These are phyloP conservation scores for Trypanosoma rangeli DNA, from an alignment of 208 protist species.

Conservation along the genomic window DNA sequence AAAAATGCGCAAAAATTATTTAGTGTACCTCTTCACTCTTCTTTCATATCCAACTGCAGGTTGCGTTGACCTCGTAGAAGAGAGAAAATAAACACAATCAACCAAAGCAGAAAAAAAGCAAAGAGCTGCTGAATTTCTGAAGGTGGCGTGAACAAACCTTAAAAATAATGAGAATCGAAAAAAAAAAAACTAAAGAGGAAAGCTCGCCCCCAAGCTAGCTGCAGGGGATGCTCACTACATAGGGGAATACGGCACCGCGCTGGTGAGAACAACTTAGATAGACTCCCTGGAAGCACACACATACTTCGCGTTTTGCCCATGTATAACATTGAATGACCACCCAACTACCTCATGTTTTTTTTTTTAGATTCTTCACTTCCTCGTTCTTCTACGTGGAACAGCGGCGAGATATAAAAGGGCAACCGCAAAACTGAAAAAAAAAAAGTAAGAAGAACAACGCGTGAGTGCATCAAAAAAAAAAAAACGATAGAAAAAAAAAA, in stretches of 20 bases:
- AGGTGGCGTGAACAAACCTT: neutral
- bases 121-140: neutral
- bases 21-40: neutral
- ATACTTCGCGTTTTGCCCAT: no score
- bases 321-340: no score
- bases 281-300: no score
- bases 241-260: no score
- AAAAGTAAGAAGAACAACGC: neutral
- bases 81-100: neutral
- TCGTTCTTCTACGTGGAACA: neutral
- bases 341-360: no score
- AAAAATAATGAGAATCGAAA: no score
- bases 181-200: no score
- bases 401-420: neutral
- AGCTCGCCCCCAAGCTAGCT: no score
- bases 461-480: slow-evolving; percentile 14
- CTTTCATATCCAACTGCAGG: neutral
- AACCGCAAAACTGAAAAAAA: slow-evolving; percentile 2
- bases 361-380: neutral
- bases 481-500: slow-evolving; percentile 18
- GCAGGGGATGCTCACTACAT: no score
- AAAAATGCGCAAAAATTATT: no score
- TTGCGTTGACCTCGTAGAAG: neutral
- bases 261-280: no score
- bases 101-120: neutral